A percentile compares a stretch with the other conserved stretches of the same genome.
These are phyloP conservation scores for Crucihimalaya himalaica DNA, from an alignment of 345 rosid species.

Conservation along the genomic window DNA sequence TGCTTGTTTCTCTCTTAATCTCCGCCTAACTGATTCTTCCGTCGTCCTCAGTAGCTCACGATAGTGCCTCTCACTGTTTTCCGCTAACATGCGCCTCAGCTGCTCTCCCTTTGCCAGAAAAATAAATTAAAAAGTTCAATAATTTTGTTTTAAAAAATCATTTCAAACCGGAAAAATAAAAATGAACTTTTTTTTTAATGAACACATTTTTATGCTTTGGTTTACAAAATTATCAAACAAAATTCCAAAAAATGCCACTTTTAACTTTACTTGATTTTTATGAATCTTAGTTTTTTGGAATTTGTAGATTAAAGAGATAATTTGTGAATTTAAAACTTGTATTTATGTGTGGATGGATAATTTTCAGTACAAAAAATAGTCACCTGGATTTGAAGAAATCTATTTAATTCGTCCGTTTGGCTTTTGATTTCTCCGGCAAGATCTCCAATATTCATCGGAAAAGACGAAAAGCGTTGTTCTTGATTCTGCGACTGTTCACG, in stretches of 20 bases:
- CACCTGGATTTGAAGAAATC: constrained; percentile 80
- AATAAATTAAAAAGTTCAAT: too few relatives aligned
- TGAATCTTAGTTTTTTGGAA: neutral
- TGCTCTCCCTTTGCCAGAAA: constrained; percentile 60
- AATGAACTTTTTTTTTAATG: neutral
- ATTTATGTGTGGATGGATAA: too few relatives aligned
- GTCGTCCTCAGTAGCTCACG: constrained; percentile 67
- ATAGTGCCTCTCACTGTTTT: constrained; percentile 72
- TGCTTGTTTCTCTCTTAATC: constrained; percentile 67
- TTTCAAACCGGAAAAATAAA: neutral
- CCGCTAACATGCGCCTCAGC: constrained; percentile 71
- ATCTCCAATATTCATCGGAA: constrained; percentile 49
- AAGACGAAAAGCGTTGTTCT: constrained; percentile 3
- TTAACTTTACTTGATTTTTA: too few relatives aligned
- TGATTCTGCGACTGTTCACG: constrained; percentile 41
- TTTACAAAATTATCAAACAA: too few relatives aligned
- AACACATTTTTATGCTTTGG: too few relatives aligned
- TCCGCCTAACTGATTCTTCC: constrained; percentile 61
- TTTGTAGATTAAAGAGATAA: neutral
- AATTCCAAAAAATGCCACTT: neutral
- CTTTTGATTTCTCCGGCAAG: constrained; percentile 61
- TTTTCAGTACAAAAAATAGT: neutral
- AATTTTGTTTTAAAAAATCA: neutral
- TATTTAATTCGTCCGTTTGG: constrained; percentile 76
- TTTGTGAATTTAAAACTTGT: too few relatives aligned